These are phyloP conservation scores for Heliocybe sulcata DNA, from an alignment of 1,284 basidiomycete species.

Conservation along the genomic window DNA sequence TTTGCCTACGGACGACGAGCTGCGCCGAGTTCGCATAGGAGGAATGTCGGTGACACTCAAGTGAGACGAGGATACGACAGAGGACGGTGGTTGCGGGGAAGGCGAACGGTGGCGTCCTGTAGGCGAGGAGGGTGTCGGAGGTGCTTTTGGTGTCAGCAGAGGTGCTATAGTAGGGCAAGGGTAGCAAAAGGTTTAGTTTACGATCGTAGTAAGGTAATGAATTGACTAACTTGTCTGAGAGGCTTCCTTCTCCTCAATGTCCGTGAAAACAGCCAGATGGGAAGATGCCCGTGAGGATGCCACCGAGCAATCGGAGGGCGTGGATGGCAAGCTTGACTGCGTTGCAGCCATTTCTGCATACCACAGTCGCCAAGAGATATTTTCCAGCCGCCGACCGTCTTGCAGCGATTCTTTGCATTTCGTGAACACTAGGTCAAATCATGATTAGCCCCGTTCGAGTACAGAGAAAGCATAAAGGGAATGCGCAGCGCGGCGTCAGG, in stretches of 20 bases:
- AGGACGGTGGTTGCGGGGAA: conserved; percentile 20
- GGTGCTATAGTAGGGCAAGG: background rate
- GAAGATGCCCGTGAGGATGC: conserved; percentile 3
- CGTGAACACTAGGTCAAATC: conserved; percentile 57
- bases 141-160: background rate
- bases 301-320: conserved; percentile 17
- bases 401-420: conserved; percentile 76
- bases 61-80: conserved; percentile 16
- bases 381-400: conserved; percentile 75
- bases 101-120: background rate
- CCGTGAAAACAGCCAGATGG: conserved; percentile 4
- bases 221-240: conserved; percentile 1
- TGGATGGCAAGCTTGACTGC: conserved; percentile 21
- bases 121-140: conserved; percentile 15
- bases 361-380: conserved; percentile 84
- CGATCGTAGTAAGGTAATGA: background rate
- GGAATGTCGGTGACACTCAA: conserved; percentile 15
- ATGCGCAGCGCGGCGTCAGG: conserved; percentile 3
- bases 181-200: background rate
- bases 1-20: conserved; percentile 33
- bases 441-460: conserved; percentile 7
- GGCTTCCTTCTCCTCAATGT: background rate
- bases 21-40: conserved; percentile 20
- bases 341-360: conserved; percentile 50
- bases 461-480: conserved; percentile 6